phyloP scores from a whole-genome alignment of 345 rosid genomes.

The Arabis hirsuta region DNA sequence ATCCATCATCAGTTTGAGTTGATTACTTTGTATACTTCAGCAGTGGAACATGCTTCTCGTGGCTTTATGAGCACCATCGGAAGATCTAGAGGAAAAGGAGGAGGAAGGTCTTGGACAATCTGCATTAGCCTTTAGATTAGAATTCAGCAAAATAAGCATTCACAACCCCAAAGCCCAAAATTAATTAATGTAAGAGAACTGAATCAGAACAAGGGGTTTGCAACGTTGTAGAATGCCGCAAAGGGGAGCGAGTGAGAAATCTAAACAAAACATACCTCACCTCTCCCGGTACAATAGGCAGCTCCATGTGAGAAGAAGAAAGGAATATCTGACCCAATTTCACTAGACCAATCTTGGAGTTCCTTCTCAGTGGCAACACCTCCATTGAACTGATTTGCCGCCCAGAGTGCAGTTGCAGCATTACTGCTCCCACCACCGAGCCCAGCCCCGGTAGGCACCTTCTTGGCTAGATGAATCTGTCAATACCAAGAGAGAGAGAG shows the following conservation, averaged over 20 bases:
- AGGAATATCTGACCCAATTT: slow-evolving; percentile 96
- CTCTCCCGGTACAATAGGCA: slow-evolving; percentile 96
- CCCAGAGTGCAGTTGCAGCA: slow-evolving; percentile 99
- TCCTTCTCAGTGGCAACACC: slow-evolving; percentile 77
- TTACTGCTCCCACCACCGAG: slow-evolving; percentile 99
- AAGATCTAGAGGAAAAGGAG: slow-evolving; percentile 70
- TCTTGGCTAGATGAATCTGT: slow-evolving; percentile 91
- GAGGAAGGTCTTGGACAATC: slow-evolving; percentile 84
- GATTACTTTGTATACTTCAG: slow-evolving; percentile 90
- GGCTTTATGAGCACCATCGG: slow-evolving; percentile 95
- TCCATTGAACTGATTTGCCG: slow-evolving; percentile 89
- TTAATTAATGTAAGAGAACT: neutral
- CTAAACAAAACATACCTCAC: slow-evolving; percentile 69
- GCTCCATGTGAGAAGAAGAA: slow-evolving; percentile 97
- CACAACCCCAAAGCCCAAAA: neutral
- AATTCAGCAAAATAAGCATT: slow-evolving; percentile 13
- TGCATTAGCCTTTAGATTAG: slow-evolving; percentile 42
- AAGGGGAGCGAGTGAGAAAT: neutral
- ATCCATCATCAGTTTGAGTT: slow-evolving; percentile 12
- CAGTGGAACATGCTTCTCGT: slow-evolving; percentile 85
- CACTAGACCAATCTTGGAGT: slow-evolving; percentile 96
- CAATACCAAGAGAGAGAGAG: slow-evolving; percentile 22
- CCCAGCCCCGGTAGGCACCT: slow-evolving; percentile 93
- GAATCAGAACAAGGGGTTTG: neutral
- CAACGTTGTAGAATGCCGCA: neutral